These are phyloP conservation scores for Cordyceps tenuipes DNA, from an alignment of 2,329 filamentous ascomycete genomes.

Conservation along the genomic window DNA sequence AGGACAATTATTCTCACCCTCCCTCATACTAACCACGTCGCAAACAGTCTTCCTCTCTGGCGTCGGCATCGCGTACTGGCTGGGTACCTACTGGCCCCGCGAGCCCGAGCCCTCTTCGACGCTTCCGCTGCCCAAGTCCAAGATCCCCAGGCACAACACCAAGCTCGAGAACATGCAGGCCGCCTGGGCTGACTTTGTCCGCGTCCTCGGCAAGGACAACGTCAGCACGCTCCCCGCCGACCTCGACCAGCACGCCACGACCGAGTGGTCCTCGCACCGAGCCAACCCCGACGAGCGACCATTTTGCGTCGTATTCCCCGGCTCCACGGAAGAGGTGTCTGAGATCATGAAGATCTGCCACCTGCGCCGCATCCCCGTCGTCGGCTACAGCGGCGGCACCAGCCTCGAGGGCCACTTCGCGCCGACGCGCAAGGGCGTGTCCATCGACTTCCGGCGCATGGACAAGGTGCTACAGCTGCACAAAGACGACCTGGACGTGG, in stretches of 20 bases:
- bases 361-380: conserved; percentile 70
- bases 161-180: conserved; percentile 57
- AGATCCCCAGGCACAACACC: conserved; percentile 47
- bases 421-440: conserved; percentile 73
- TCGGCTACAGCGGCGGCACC: conserved; percentile 79
- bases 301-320: conserved; percentile 69
- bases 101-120: conserved; percentile 48
- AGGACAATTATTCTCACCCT: no score
- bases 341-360: conserved; percentile 85
- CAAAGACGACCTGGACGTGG: conserved; percentile 66
- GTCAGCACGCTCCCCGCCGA: conserved; percentile 53
- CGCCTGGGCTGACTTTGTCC: conserved; percentile 60
- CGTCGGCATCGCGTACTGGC: conserved; percentile 46
- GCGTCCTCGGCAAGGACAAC: conserved; percentile 55
- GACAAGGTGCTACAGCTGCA: conserved; percentile 70
- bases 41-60: conserved; percentile 43
- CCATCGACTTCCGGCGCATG: conserved; percentile 81
- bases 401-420: conserved; percentile 85
- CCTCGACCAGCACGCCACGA: conserved; percentile 48
- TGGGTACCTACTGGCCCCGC: conserved; percentile 47
- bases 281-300: conserved; percentile 40
- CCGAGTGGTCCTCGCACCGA: conserved; percentile 55
- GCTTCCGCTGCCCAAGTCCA: conserved; percentile 44
- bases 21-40: neutral
- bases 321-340: conserved; percentile 74